Evolutionary conservation across 345 rosid species (phyloP).

Genomic region (Eucalyptus pauciflora): DNA sequence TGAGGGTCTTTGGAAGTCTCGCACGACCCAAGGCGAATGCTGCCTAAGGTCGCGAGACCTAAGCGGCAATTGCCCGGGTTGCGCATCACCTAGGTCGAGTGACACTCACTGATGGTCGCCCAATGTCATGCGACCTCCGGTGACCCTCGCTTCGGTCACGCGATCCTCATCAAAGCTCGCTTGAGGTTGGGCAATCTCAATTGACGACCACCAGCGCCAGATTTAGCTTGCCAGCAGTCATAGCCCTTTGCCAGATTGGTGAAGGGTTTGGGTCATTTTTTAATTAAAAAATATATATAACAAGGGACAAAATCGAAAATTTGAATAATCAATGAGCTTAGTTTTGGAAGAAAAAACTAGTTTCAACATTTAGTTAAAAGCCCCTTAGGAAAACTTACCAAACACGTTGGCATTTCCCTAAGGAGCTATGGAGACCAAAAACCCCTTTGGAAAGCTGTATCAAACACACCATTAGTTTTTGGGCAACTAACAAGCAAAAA

Average conservation of each 20-base stretch:
- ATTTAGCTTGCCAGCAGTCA: accelerated
- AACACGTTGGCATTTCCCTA: accelerated
- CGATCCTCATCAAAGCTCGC: accelerated
- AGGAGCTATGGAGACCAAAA: accelerated
- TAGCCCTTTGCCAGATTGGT: accelerated
- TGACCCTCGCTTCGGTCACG: accelerated
- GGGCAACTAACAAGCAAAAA: no score
- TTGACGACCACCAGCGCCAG: accelerated
- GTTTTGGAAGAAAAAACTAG: accelerated
- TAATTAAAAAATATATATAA: no score
- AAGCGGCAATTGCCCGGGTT: accelerated
- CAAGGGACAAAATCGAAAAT: accelerated
- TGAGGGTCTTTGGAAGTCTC: no score
- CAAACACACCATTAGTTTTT: accelerated
- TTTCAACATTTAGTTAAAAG: accelerated
- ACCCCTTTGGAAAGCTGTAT: accelerated
- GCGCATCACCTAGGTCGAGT: accelerated
- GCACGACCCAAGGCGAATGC: accelerated
- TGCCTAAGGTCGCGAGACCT: accelerated
- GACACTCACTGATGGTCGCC: accelerated
- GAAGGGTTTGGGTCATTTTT: accelerated
- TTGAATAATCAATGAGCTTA: accelerated
- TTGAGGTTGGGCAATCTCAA: accelerated
- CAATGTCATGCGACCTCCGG: accelerated
- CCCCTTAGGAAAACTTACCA: accelerated